Evolutionary conservation across 768 basidiomycete genomes (phyloP).

Genomic region (Daedalea quercina): DNA sequence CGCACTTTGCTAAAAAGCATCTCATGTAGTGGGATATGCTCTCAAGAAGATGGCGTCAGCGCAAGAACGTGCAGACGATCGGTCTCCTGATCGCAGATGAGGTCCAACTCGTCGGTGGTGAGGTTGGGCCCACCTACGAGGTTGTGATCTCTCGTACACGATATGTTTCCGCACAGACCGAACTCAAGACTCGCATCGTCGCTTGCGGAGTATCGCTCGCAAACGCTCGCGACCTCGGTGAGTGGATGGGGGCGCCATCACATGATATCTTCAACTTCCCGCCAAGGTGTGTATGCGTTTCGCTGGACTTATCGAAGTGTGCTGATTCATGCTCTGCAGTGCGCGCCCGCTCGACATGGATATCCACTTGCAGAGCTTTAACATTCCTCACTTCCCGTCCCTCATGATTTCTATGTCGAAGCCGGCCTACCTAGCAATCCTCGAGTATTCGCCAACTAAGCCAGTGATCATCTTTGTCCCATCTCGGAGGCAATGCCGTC

Average conservation of each 20-base stretch:
- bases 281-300: constrained; percentile 59
- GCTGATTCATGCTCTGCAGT: constrained; percentile 29
- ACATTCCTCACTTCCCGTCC: constrained; percentile 95
- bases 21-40: constrained; percentile 82
- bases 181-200: constrained; percentile 88
- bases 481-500: constrained; percentile 86
- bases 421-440: constrained; percentile 89
- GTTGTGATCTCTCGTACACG: constrained; percentile 94
- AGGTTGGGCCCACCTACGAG: constrained; percentile 94
- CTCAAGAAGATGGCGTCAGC: constrained; percentile 91
- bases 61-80: constrained; percentile 93
- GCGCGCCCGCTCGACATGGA: constrained; percentile 97
- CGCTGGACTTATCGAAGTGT: not conserved
- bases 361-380: constrained; percentile 93
- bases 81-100: constrained; percentile 94
- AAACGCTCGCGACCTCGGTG: constrained; percentile 91
- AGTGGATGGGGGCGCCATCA: constrained; percentile 94
- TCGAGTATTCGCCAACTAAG: constrained; percentile 78
- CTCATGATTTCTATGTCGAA: constrained; percentile 99
- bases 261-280: constrained; percentile 98
- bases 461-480: constrained; percentile 93
- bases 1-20: not conserved
- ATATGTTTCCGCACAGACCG: constrained; percentile 91
- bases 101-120: constrained; percentile 89
- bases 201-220: constrained; percentile 93